Percentiles rank a stretch among this genome's conserved stretches.
Evolutionary conservation across 2,329 filamentous ascomycete species (phyloP).

Genomic region (Pseudogymnoascus sp.): DNA sequence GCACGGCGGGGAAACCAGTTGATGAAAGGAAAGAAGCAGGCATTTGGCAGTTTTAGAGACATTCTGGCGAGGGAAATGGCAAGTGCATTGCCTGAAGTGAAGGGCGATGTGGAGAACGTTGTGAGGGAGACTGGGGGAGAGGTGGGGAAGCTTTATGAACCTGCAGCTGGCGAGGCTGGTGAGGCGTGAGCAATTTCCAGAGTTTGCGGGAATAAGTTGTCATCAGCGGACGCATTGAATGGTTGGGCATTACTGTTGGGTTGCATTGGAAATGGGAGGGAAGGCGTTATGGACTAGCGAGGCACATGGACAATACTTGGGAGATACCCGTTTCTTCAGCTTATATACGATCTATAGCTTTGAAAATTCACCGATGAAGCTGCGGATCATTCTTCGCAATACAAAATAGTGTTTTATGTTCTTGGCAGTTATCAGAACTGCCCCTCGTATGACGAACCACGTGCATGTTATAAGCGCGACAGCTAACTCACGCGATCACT

Average conservation of each 20-base stretch:
- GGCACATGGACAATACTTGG: not conserved
- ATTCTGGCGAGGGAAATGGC: constrained; percentile 42
- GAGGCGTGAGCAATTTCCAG: not conserved
- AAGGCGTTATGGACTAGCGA: constrained; percentile 9
- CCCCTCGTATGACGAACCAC: constrained; percentile 3
- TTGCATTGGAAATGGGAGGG: not conserved
- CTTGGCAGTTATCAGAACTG: not conserved
- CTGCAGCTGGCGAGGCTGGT: not conserved
- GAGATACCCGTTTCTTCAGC: not conserved
- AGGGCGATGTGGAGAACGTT: constrained; percentile 24
- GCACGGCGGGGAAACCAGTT: constrained; percentile 60
- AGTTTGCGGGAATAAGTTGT: not conserved
- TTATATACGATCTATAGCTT: not conserved
- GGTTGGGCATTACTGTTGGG: constrained; percentile 1
- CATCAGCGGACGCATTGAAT: not conserved
- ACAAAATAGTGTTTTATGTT: not conserved
- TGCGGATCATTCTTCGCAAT: not conserved
- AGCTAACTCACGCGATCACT: constrained; percentile 9
- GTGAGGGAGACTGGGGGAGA: constrained; percentile 23
- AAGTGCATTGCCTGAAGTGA: constrained; percentile 26
- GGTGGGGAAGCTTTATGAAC: constrained; percentile 4
- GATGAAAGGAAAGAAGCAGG: constrained; percentile 56
- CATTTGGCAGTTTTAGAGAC: constrained; percentile 55
- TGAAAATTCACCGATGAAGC: not conserved
- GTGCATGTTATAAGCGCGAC: constrained; percentile 3